Conservation (phyloP, 768 basidiomycete genomes). For the Holtermannia corniformis region DNA sequence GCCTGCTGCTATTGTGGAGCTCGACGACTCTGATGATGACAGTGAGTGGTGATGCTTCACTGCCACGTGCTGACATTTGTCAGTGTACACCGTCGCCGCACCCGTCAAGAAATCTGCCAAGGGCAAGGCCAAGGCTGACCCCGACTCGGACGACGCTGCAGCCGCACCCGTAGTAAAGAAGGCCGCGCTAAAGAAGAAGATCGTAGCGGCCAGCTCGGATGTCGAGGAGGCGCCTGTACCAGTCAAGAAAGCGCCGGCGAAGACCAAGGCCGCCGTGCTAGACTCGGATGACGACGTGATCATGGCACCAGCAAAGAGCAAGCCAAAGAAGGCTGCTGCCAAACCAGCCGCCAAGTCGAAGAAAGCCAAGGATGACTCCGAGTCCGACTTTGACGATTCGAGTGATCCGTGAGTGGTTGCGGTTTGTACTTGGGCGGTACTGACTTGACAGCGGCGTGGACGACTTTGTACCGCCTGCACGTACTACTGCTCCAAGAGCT, state of each 20-base stretch:
- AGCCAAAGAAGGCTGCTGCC: slow-evolving; percentile 7
- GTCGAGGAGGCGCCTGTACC: neutral
- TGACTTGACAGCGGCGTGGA: slow-evolving; percentile 13
- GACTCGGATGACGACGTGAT: slow-evolving; percentile 4
- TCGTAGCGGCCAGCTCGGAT: neutral
- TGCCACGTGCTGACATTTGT: neutral
- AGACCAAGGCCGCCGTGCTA: slow-evolving; percentile 2
- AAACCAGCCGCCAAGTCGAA: slow-evolving; percentile 23
- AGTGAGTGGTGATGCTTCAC: slow-evolving; percentile 7
- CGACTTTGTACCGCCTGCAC: slow-evolving; percentile 21
- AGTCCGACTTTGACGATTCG: slow-evolving; percentile 9
- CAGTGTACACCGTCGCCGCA: slow-evolving; percentile 20
- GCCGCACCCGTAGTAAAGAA: slow-evolving; percentile 22
- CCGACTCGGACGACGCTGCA: slow-evolving; percentile 3
- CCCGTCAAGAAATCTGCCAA: slow-evolving; percentile 8
- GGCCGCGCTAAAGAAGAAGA: slow-evolving; percentile 17
- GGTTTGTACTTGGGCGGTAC: neutral
- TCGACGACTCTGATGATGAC: slow-evolving; percentile 27
- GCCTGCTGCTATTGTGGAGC: slow-evolving; percentile 13
- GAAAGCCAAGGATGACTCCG: slow-evolving; percentile 19
- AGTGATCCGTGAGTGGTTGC: slow-evolving; percentile 16
- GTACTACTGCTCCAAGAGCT: slow-evolving; percentile 17
- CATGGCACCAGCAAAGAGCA: neutral
- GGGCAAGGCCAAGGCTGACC: slow-evolving; percentile 11
- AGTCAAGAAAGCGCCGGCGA: neutral